Evolutionary conservation across 306 rosid genomes (phyloP).

Genomic region (Boehmeria nivea): DNA sequence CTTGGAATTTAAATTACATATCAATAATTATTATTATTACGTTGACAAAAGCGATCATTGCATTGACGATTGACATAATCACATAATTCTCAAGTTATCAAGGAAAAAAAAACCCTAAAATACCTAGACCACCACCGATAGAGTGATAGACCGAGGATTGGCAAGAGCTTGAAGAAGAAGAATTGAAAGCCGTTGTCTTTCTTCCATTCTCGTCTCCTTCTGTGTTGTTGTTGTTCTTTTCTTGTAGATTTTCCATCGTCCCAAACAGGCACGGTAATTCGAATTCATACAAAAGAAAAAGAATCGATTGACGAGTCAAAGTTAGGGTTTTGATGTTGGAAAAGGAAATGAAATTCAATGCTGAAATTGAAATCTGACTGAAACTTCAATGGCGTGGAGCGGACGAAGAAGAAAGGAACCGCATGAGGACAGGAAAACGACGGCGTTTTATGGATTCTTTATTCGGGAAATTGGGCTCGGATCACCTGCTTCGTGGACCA

Average conservation of each 20-base stretch:
- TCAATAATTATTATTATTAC: background rate
- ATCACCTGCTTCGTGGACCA: background rate
- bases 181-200: slow-evolving; percentile 26
- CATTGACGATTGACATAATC: background rate
- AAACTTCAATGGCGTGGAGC: too few relatives aligned
- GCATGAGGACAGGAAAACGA: background rate
- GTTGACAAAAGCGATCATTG: background rate
- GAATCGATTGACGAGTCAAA: background rate
- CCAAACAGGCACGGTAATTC: background rate
- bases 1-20: too few relatives aligned
- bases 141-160: slow-evolving; percentile 22
- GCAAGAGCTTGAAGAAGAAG: slow-evolving; percentile 19
- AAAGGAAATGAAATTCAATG: background rate
- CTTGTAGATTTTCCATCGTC: slow-evolving; percentile 33
- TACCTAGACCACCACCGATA: slow-evolving; percentile 34
- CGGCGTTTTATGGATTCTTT: background rate
- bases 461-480: background rate
- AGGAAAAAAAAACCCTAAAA: slow-evolving; percentile 2
- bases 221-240: slow-evolving; percentile 9
- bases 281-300: background rate
- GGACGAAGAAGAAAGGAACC: background rate
- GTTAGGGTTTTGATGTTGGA: background rate
- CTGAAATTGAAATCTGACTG: too few relatives aligned
- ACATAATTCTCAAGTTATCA: background rate
- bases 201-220: slow-evolving; percentile 46